phyloP scores from a whole-genome alignment of 768 basidiomycete species.

The Podaxis sp. region DNA sequence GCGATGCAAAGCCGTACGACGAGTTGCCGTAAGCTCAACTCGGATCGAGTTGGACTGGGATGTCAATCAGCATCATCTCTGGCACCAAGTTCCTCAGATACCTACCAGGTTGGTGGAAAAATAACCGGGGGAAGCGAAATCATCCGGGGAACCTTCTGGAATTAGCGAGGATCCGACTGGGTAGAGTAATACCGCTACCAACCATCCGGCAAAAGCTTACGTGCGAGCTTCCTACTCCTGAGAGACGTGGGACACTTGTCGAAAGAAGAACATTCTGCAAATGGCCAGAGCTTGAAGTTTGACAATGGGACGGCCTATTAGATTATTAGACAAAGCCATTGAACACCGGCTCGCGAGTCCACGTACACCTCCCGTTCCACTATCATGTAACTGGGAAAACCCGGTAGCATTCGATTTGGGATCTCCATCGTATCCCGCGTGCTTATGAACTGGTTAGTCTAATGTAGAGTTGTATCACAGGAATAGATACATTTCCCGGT shows the following conservation, averaged over 20 bases:
- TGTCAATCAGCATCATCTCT: not conserved
- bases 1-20: constrained; percentile 58
- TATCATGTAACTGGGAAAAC: constrained; percentile 64
- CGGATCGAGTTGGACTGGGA: constrained; percentile 52
- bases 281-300: constrained; percentile 62
- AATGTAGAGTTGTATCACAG: not conserved
- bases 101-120: constrained; percentile 60
- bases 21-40: constrained; percentile 60
- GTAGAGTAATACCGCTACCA: constrained; percentile 5
- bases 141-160: constrained; percentile 51
- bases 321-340: not conserved
- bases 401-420: constrained; percentile 48
- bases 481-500: constrained; percentile 46
- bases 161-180: not conserved
- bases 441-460: constrained; percentile 25
- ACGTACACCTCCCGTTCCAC: constrained; percentile 60
- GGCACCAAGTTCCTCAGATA: not conserved
- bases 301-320: constrained; percentile 51
- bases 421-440: constrained; percentile 48
- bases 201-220: constrained; percentile 55
- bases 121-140: constrained; percentile 64
- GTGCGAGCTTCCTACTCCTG: constrained; percentile 40
- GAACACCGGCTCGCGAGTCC: not conserved
- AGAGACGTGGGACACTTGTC: constrained; percentile 53
- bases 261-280: constrained; percentile 50